Conservation (phyloP, 2,329 filamentous ascomycete genomes). For the Penicillium sp. region DNA sequence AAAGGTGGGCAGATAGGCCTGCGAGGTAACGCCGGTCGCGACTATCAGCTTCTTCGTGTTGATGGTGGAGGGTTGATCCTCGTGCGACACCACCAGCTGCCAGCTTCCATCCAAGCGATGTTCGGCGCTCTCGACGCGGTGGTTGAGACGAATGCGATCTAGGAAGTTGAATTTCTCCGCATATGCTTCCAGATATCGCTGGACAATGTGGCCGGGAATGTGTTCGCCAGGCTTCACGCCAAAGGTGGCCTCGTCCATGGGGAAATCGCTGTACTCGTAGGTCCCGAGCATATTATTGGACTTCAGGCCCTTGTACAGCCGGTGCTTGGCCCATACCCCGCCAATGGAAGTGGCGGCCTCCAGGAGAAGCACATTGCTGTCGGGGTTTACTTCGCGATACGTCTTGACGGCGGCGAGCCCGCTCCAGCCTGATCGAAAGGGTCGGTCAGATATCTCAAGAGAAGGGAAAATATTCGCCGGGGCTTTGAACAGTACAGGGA, state of each 20-base stretch:
- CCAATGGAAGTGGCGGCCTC: slow-evolving; percentile 64
- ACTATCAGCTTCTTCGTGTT: slow-evolving; percentile 59
- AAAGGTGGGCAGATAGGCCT: slow-evolving; percentile 59
- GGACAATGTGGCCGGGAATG: slow-evolving; percentile 61
- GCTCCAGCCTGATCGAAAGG: slow-evolving; percentile 50
- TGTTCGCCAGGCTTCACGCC: slow-evolving; percentile 57
- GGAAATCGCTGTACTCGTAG: slow-evolving; percentile 75
- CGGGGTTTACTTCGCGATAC: slow-evolving; percentile 63
- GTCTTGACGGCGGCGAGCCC: slow-evolving; percentile 67
- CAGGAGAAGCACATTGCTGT: slow-evolving; percentile 60
- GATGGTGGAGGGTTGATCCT: slow-evolving; percentile 23
- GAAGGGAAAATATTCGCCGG: not conserved
- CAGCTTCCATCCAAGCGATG: slow-evolving; percentile 45
- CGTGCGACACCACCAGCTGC: slow-evolving; percentile 30
- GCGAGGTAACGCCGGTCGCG: slow-evolving; percentile 64
- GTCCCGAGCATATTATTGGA: slow-evolving; percentile 76
- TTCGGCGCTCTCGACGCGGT: slow-evolving; percentile 55
- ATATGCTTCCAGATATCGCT: slow-evolving; percentile 62
- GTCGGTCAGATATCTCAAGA: slow-evolving; percentile 36
- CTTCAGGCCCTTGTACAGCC: slow-evolving; percentile 69
- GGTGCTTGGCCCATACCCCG: slow-evolving; percentile 70
- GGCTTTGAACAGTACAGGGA: not conserved
- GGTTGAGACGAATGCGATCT: slow-evolving; percentile 55
- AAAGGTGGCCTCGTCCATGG: slow-evolving; percentile 64
- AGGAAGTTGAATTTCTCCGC: slow-evolving; percentile 57